phyloP scores from a whole-genome alignment of 352 stramenopile genomes.

The Phytopythium cucurbitacearum region DNA sequence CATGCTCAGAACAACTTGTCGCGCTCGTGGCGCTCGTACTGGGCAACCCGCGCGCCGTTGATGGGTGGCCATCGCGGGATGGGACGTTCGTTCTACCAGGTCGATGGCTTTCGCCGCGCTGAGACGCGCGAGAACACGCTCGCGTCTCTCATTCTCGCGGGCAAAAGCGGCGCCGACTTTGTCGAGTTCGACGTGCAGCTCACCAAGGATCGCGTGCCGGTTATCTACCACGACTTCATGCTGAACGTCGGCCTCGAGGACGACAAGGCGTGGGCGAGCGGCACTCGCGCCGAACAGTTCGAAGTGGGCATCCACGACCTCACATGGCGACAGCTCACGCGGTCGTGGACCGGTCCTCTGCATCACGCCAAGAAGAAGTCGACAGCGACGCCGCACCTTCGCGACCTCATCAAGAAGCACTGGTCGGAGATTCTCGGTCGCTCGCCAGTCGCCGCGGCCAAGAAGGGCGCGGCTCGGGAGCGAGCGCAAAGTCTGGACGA shows the following conservation, averaged over 20 bases:
- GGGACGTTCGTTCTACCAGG: constrained; percentile 73
- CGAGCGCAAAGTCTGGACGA: constrained; percentile 18
- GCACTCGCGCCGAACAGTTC: constrained; percentile 46
- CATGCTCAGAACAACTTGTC: constrained; percentile 55
- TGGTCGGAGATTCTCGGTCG: constrained; percentile 37
- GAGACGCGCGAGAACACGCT: constrained; percentile 76
- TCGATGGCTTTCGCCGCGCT: constrained; percentile 47
- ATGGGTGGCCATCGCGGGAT: constrained; percentile 72
- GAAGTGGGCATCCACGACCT: constrained; percentile 73
- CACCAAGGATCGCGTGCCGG: constrained; percentile 66
- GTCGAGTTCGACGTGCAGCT: constrained; percentile 85
- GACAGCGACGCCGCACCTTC: constrained; percentile 16
- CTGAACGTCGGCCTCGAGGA: constrained; percentile 65
- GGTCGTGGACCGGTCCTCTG: constrained; percentile 36
- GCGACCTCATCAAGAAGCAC: constrained; percentile 67
- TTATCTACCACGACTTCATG: constrained; percentile 81
- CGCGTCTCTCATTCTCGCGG: constrained; percentile 66
- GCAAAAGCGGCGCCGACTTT: constrained; percentile 64
- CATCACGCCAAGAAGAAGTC: constrained; percentile 23
- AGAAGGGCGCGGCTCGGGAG: constrained; percentile 2
- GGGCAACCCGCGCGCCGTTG: constrained; percentile 48
- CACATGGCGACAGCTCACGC: constrained; percentile 53
- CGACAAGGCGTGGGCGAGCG: constrained; percentile 32
- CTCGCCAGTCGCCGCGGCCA: constrained; percentile 11
- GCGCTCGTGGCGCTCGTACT: constrained; percentile 61